Percentiles rank a stretch among this genome's conserved stretches.
Conservation (phyloP, 73 alveolate species). For the Uronychia binucleata region DNA sequence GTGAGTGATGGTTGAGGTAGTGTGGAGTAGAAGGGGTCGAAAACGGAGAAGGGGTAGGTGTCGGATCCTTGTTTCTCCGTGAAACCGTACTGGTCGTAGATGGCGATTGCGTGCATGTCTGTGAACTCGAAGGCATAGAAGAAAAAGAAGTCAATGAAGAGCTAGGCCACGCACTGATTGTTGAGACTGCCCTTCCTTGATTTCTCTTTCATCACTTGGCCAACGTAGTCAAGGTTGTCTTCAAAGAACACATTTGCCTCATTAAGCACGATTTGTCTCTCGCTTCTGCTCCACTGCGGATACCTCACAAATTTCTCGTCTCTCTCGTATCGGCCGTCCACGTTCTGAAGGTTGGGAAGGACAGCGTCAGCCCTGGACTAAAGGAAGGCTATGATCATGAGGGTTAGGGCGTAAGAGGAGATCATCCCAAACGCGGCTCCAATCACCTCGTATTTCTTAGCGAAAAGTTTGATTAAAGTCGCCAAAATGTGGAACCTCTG, state of each 20-base stretch:
- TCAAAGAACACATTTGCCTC: conserved; percentile 32
- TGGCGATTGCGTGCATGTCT: conserved; percentile 30
- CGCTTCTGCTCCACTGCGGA: conserved; percentile 15
- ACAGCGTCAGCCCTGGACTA: conserved; percentile 58
- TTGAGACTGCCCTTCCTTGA: conserved; percentile 54
- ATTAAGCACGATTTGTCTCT: conserved; percentile 4
- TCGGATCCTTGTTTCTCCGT: conserved; percentile 5
- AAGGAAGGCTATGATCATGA: conserved; percentile 75
- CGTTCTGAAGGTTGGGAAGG: conserved; percentile 41
- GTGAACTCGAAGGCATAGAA: conserved; percentile 73
- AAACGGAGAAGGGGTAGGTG: conserved; percentile 72
- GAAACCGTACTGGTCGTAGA: background rate
- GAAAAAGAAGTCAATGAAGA: conserved; percentile 75
- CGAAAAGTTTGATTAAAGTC: conserved; percentile 67
- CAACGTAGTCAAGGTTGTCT: conserved; percentile 15
- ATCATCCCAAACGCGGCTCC: conserved; percentile 74
- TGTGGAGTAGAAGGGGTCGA: conserved; percentile 87
- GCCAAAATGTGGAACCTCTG: conserved; percentile 83
- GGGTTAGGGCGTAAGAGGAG: conserved; percentile 65
- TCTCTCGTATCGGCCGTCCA: conserved; percentile 3
- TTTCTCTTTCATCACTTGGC: conserved; percentile 9
- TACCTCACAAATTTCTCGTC: conserved; percentile 8
- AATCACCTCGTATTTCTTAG: conserved; percentile 63
- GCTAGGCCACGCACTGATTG: conserved; percentile 69
- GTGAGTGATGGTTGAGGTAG: no score